Evolutionary conservation across 192 early-diverging fungal genomes (phyloP).

Genomic region (Mortierella antarctica): DNA sequence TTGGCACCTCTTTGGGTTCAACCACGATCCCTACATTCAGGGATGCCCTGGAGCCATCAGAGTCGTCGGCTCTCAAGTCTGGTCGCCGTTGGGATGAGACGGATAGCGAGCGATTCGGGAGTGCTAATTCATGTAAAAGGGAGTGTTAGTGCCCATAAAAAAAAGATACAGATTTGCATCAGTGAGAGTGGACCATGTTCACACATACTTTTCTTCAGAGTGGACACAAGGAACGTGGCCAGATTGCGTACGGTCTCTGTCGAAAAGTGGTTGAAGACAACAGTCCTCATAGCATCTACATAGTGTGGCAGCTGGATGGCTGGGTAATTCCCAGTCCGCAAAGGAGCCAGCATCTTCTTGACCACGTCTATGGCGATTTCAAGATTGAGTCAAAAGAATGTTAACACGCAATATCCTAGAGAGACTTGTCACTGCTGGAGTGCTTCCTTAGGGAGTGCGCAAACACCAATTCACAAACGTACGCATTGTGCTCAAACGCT

Average conservation of each 20-base stretch:
- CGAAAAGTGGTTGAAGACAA: slow-evolving; percentile 66
- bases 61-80: slow-evolving; percentile 18
- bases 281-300: slow-evolving; percentile 63
- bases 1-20: slow-evolving; percentile 15
- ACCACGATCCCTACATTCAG: slow-evolving; percentile 30
- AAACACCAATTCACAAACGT: slow-evolving; percentile 22
- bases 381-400: not conserved
- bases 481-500: slow-evolving; percentile 68
- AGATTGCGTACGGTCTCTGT: slow-evolving; percentile 68
- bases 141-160: not conserved
- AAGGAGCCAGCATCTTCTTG: slow-evolving; percentile 69
- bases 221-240: slow-evolving; percentile 72
- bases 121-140: slow-evolving; percentile 6
- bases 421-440: not conserved
- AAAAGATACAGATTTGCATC: not conserved
- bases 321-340: slow-evolving; percentile 67
- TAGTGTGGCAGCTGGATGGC: slow-evolving; percentile 63
- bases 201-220: slow-evolving; percentile 66
- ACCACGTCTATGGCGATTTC: slow-evolving; percentile 61
- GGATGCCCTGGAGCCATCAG: slow-evolving; percentile 19
- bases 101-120: slow-evolving; percentile 21
- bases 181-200: not conserved
- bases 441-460: no score
- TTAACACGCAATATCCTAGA: not conserved
- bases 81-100: slow-evolving; percentile 38